Percentiles rank a stretch among this genome's conserved stretches.
Evolutionary conservation across 176 grass and related monocot species (phyloP).

Genomic region (Aegilops longissima): DNA sequence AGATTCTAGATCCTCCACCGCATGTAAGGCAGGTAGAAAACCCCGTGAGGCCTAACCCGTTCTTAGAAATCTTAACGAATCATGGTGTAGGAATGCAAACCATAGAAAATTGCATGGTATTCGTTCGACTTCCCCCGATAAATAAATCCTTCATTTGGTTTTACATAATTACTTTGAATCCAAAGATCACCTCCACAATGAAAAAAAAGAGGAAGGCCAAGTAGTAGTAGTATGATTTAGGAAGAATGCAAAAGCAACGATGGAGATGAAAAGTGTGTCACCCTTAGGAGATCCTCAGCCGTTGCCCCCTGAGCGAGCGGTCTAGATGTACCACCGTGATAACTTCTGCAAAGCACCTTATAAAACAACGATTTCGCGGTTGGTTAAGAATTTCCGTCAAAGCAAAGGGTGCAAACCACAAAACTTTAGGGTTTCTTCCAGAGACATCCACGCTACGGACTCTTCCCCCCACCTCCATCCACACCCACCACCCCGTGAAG

Average conservation of each 20-base stretch:
- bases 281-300: neutral
- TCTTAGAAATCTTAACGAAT: neutral
- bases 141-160: no score
- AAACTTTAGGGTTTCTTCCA: constrained; percentile 37
- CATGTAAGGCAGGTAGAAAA: neutral
- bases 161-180: no score
- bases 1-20: no score
- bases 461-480: neutral
- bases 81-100: neutral
- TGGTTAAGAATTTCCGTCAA: neutral
- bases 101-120: neutral
- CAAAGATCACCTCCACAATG: no score
- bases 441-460: neutral
- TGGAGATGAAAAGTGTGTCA: neutral
- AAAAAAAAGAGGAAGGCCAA: no score
- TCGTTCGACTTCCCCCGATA: neutral
- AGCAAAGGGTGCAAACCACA: neutral
- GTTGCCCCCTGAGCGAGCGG: neutral
- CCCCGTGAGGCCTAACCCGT: neutral
- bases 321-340: neutral
- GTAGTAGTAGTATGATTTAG: neutral
- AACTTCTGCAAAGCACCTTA: neutral
- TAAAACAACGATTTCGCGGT: neutral
- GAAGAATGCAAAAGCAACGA: neutral
- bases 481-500: neutral